These are phyloP conservation scores for apple (Malus domestica) DNA, from an alignment of 306 rosid genomes.

Conservation along the genomic window ASM211411v1 NC_041804.1:10924501-10925000, in stretches of 20 bases:
- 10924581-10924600: neutral
- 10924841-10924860: no score
- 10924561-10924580: neutral
- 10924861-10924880: no score
- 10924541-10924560: slow-evolving; percentile 24
- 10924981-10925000: no score
- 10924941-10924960: no score
- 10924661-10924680: neutral
- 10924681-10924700: neutral
- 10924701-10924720: neutral
- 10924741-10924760: neutral
- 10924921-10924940: no score
- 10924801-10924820: no score
- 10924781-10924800: neutral
- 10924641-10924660: no score
- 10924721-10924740: neutral
- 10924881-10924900: no score
- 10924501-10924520: neutral
- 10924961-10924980: no score
- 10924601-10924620: neutral
- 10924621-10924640: neutral
- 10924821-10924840: no score
- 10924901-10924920: no score
- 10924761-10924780: neutral
- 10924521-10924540: slow-evolving; percentile 7